phyloP scores from a whole-genome alignment of 2,329 filamentous ascomycete genomes.

The Pseudogymnoascus sp. region DNA sequence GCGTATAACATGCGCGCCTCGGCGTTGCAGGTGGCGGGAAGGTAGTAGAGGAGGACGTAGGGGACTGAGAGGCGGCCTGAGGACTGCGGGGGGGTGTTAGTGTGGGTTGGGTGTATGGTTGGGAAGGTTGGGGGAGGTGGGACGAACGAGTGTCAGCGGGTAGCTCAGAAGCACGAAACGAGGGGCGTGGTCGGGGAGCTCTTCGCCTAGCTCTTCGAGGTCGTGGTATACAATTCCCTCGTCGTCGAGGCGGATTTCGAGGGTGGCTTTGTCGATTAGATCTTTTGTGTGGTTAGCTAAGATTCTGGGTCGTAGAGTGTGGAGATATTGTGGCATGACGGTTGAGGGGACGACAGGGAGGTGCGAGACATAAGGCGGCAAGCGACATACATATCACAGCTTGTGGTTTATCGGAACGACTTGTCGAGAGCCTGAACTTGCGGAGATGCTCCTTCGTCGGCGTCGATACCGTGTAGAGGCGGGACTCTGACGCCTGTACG shows the following conservation, averaged over 20 bases:
- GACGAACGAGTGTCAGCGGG: slow-evolving; percentile 70
- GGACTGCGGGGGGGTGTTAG: slow-evolving; percentile 42
- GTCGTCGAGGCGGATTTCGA: slow-evolving; percentile 81
- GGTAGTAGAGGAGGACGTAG: slow-evolving; percentile 91
- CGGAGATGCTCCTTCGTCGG: slow-evolving; percentile 84
- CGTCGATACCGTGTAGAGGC: slow-evolving; percentile 85
- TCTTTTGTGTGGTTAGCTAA: slow-evolving; percentile 43
- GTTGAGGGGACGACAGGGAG: neutral
- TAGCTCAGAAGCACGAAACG: slow-evolving; percentile 87
- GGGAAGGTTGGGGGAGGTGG: neutral
- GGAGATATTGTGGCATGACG: no score
- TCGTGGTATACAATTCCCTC: slow-evolving; percentile 70
- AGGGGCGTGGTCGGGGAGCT: slow-evolving; percentile 85
- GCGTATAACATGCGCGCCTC: slow-evolving; percentile 91
- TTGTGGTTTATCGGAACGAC: slow-evolving; percentile 75
- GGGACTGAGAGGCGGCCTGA: slow-evolving; percentile 81
- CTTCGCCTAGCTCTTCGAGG: slow-evolving; percentile 73
- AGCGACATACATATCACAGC: slow-evolving; percentile 79
- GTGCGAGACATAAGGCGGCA: neutral
- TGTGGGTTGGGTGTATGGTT: neutral
- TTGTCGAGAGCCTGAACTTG: slow-evolving; percentile 90
- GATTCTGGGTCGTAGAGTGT: neutral
- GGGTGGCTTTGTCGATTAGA: slow-evolving; percentile 78
- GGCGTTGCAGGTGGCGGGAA: slow-evolving; percentile 83
- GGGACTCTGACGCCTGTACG: slow-evolving; percentile 59